Conservation (phyloP, 2,329 filamentous ascomycete genomes). For the Cladophialophora exuberans region DNA sequence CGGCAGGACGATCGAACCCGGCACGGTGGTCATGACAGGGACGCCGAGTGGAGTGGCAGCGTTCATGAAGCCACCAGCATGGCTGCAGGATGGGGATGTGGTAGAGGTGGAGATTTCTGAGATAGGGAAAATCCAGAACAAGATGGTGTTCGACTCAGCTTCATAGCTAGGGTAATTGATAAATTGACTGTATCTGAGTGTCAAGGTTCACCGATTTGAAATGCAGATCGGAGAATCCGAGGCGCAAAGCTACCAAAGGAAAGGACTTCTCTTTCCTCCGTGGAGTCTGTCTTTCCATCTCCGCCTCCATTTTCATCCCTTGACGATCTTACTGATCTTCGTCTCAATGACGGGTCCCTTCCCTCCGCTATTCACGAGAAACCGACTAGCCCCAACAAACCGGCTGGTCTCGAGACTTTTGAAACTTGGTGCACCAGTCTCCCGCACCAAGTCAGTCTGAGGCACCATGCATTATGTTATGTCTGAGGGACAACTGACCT, state of each 20-base stretch:
- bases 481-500: neutral
- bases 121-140: slow-evolving; percentile 51
- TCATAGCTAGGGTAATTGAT: neutral
- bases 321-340: slow-evolving; percentile 2
- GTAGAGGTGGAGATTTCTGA: slow-evolving; percentile 52
- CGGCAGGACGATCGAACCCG: slow-evolving; percentile 41
- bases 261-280: neutral
- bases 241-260: too few species aligned
- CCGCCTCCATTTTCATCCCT: neutral
- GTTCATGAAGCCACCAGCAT: slow-evolving; percentile 43
- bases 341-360: neutral
- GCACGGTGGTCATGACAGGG: slow-evolving; percentile 45
- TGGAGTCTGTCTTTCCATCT: neutral
- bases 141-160: slow-evolving; percentile 7
- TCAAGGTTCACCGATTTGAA: too few species aligned
- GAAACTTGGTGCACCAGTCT: neutral
- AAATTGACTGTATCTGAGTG: neutral
- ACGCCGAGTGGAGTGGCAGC: slow-evolving; percentile 48
- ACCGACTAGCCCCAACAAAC: neutral
- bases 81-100: slow-evolving; percentile 41
- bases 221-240: too few species aligned
- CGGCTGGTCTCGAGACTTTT: neutral
- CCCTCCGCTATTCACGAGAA: neutral
- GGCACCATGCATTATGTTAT: neutral
- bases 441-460: neutral